Percentiles rank a stretch among this genome's conserved stretches.
These are phyloP conservation scores for Spergularia bocconei DNA, from an alignment of 148 eudicot species.

Conservation along the genomic window DNA sequence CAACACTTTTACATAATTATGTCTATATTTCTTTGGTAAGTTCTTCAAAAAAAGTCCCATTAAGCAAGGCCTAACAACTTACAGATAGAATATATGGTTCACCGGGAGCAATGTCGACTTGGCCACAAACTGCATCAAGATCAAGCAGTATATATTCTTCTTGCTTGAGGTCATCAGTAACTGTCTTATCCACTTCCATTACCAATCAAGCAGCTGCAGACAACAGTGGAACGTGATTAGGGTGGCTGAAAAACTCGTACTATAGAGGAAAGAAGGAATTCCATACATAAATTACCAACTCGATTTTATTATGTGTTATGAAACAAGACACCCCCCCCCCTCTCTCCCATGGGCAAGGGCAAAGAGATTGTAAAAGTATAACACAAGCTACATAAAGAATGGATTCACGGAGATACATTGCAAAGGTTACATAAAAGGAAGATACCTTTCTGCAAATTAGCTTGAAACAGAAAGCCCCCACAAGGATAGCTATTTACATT, in stretches of 20 bases:
- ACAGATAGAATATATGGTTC: slow-evolving; percentile 75
- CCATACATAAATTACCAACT: neutral
- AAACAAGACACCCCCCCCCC: no score
- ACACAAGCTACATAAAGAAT: no score
- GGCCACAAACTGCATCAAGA: slow-evolving; percentile 45
- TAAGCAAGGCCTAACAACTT: slow-evolving; percentile 22
- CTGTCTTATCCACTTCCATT: slow-evolving; percentile 24
- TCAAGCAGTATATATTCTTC: slow-evolving; percentile 67
- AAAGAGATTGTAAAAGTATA: no score
- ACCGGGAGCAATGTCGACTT: slow-evolving; percentile 52
- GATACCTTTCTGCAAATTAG: no score
- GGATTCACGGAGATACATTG: no score
- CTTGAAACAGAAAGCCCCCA: no score
- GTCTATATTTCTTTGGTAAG: no score
- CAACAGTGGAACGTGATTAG: neutral
- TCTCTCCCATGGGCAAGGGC: no score
- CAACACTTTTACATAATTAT: no score
- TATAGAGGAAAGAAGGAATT: neutral
- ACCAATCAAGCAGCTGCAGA: slow-evolving; percentile 13
- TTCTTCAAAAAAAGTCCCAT: neutral
- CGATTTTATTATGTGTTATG: no score
- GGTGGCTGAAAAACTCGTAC: neutral
- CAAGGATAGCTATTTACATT: no score
- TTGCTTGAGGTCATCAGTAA: slow-evolving; percentile 34
- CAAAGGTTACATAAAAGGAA: no score